Conservation (phyloP, 192 early-diverging fungal species). For the Rhizophagus prolifer region DNA sequence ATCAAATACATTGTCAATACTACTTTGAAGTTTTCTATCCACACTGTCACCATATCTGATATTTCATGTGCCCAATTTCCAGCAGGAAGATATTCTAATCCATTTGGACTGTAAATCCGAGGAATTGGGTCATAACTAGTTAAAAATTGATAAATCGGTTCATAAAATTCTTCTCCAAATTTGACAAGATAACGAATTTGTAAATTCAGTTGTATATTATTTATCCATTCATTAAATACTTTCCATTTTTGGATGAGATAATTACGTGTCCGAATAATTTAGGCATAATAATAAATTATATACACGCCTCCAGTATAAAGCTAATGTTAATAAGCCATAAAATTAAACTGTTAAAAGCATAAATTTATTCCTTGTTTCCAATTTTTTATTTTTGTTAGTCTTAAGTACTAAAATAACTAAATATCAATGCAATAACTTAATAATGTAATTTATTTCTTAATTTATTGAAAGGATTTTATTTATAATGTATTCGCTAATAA, state of each 20-base stretch:
- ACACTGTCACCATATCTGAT: conserved; percentile 3
- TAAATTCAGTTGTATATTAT: not conserved
- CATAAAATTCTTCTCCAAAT: conserved; percentile 13
- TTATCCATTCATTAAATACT: conserved; percentile 1
- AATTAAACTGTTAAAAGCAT: too few species aligned
- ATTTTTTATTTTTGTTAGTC: too few species aligned
- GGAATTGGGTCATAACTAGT: not conserved
- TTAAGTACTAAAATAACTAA: too few species aligned
- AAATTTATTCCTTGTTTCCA: too few species aligned
- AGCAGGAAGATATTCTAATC: not conserved
- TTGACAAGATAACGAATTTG: conserved; percentile 1
- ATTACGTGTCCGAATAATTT: too few species aligned
- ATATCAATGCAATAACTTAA: too few species aligned
- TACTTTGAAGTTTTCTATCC: not conserved
- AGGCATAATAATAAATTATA: too few species aligned
- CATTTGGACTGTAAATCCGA: not conserved
- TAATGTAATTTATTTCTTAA: too few species aligned
- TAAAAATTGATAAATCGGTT: not conserved
- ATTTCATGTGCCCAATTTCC: conserved; percentile 5
- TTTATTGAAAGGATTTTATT: too few species aligned
- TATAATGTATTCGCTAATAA: too few species aligned
- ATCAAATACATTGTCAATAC: not conserved
- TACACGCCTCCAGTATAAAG: too few species aligned
- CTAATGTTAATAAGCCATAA: too few species aligned
- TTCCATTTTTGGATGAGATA: not conserved